phyloP scores from a whole-genome alignment of 164 flowering plant genomes.

The Tinospora cordifolia region DNA sequence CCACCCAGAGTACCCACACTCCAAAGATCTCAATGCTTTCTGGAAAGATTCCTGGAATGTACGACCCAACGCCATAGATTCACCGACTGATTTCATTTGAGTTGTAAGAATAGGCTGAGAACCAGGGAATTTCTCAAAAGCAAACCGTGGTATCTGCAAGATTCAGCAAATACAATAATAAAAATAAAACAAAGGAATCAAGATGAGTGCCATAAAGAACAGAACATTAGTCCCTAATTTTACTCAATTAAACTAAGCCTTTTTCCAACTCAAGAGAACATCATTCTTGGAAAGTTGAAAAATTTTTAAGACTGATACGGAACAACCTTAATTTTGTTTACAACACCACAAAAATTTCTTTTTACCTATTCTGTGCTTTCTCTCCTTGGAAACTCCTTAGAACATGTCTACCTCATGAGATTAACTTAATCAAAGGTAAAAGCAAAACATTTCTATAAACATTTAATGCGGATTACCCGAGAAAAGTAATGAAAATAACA shows the following conservation, averaged over 20 bases:
- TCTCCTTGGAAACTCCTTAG: no score
- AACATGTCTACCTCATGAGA: no score
- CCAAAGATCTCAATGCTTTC: slow-evolving; percentile 86
- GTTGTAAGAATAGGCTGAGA: slow-evolving; percentile 83
- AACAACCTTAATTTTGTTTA: no score
- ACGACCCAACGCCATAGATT: slow-evolving; percentile 94
- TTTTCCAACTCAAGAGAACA: neutral
- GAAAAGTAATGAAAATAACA: neutral
- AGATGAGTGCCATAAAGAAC: neutral
- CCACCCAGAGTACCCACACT: slow-evolving; percentile 83
- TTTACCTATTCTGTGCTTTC: no score
- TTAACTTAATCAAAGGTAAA: no score
- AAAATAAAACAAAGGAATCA: neutral
- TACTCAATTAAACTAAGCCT: neutral
- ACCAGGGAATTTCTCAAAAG: slow-evolving; percentile 96
- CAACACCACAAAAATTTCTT: no score
- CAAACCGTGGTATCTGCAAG: slow-evolving; percentile 91
- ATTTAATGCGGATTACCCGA: no score
- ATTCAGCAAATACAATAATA: slow-evolving; percentile 10
- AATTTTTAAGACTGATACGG: no score
- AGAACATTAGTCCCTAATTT: neutral
- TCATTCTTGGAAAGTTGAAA: no score
- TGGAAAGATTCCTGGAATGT: slow-evolving; percentile 98
- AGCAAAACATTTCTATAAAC: no score
- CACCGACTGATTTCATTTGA: slow-evolving; percentile 98